Conservation (phyloP, 495 filamentous ascomycete species). For the Neurospora sp. region DNA sequence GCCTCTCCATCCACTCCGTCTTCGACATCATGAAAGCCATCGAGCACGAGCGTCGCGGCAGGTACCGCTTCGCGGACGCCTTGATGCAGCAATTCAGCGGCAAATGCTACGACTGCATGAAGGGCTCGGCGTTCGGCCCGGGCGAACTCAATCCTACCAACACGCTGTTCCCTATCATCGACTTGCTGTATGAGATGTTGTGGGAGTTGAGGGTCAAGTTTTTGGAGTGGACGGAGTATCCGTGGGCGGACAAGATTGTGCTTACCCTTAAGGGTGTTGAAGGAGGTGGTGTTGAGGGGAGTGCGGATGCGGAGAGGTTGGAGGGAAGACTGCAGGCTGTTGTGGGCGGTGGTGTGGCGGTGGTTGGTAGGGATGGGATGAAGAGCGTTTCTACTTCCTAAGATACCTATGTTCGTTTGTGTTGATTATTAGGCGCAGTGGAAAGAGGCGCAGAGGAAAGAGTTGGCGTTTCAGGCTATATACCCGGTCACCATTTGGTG, state of each 20-base stretch:
- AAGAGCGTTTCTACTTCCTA: no score
- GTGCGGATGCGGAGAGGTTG: no score
- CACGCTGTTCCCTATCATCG: conserved; percentile 6
- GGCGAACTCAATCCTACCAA: background rate
- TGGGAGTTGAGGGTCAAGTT: conserved; percentile 1
- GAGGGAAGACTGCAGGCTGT: background rate
- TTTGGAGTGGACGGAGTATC: background rate
- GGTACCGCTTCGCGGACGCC: background rate
- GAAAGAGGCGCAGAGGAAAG: no score
- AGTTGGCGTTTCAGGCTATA: background rate
- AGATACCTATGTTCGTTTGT: no score
- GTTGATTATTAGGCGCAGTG: no score
- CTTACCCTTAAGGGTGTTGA: no score
- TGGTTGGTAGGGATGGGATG: no score
- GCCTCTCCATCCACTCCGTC: background rate
- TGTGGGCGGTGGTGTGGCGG: background rate
- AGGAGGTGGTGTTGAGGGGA: no score
- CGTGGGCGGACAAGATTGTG: background rate
- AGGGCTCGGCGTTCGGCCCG: background rate
- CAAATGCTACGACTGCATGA: conserved; percentile 1
- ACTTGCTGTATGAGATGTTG: conserved; percentile 1
- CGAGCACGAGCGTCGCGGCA: background rate
- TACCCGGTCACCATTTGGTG: background rate
- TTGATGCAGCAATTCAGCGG: background rate
- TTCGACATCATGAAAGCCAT: background rate